Percentiles rank a stretch among this genome's conserved stretches.
phyloP scores from a whole-genome alignment of 2,329 filamentous ascomycete species.

The Epichloe amarillans region DNA sequence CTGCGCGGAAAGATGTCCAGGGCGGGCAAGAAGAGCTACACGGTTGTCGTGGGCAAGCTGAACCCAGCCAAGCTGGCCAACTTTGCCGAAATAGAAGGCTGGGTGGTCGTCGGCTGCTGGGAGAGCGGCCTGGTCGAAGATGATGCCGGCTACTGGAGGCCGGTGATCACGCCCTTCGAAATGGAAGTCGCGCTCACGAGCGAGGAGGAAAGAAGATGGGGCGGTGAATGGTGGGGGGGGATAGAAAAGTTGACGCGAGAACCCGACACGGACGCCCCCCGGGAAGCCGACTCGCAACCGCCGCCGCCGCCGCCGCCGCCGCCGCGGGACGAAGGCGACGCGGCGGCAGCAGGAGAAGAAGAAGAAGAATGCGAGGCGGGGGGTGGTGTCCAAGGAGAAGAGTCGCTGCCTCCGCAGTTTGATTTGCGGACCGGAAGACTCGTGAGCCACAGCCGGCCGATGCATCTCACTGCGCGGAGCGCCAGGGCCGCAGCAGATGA shows the following conservation, averaged over 20 bases:
- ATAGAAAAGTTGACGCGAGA: constrained; percentile 55
- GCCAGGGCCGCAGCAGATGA: constrained; percentile 6
- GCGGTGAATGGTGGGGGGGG: constrained; percentile 76
- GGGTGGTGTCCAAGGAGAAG: constrained; percentile 40
- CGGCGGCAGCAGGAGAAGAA: constrained; percentile 4
- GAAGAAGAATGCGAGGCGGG: constrained; percentile 15
- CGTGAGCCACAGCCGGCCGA: constrained; percentile 64
- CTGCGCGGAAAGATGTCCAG: constrained; percentile 59
- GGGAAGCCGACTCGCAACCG: constrained; percentile 10
- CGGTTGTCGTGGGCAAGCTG: constrained; percentile 90
- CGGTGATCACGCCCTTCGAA: constrained; percentile 92
- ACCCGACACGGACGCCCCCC: constrained; percentile 12
- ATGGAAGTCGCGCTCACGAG: constrained; percentile 62
- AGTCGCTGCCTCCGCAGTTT: constrained; percentile 77
- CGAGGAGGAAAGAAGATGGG: constrained; percentile 72
- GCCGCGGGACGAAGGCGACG: not conserved
- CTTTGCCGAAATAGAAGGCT: constrained; percentile 87
- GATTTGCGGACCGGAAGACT: constrained; percentile 82
- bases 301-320: not conserved
- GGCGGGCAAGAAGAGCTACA: constrained; percentile 89
- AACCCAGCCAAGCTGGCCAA: constrained; percentile 95
- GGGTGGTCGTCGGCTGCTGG: constrained; percentile 98
- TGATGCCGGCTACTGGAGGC: constrained; percentile 67
- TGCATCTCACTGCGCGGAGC: constrained; percentile 34
- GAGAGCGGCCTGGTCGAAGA: constrained; percentile 88